Percentiles rank a stretch among this genome's conserved stretches.
phyloP scores from a whole-genome alignment of 495 filamentous ascomycete genomes.

The Podospora tetraspora region DNA sequence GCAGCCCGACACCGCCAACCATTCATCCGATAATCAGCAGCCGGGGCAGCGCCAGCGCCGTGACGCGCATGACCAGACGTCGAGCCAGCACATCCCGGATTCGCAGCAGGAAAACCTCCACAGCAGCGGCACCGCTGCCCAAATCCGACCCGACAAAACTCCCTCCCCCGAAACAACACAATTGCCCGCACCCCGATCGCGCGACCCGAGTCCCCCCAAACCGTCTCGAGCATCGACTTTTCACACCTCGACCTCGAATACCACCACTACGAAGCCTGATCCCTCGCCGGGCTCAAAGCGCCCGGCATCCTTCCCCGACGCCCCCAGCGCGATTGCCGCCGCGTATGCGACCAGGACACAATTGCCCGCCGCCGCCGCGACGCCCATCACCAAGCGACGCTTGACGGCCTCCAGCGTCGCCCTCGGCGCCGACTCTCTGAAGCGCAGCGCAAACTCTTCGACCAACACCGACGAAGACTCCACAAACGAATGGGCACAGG shows the following conservation, averaged over 20 bases:
- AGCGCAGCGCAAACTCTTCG: slow-evolving; percentile 4
- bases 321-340: slow-evolving; percentile 19
- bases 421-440: slow-evolving; percentile 10
- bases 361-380: slow-evolving; percentile 21
- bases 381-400: slow-evolving; percentile 22
- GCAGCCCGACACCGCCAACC: slow-evolving; percentile 18
- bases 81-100: slow-evolving; percentile 27
- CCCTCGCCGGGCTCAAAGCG: slow-evolving; percentile 28
- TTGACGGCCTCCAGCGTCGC: slow-evolving; percentile 20
- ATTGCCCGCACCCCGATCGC: slow-evolving; percentile 7
- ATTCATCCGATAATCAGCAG: slow-evolving; percentile 25
- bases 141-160: slow-evolving; percentile 19
- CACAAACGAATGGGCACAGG: slow-evolving; percentile 31
- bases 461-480: slow-evolving; percentile 15
- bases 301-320: slow-evolving; percentile 38
- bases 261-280: slow-evolving; percentile 19
- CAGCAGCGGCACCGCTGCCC: slow-evolving; percentile 25
- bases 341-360: slow-evolving; percentile 20
- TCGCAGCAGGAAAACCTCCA: slow-evolving; percentile 22
- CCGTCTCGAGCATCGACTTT: slow-evolving; percentile 38
- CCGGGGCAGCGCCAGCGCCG: slow-evolving; percentile 3
- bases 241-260: slow-evolving; percentile 20
- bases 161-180: slow-evolving; percentile 25
- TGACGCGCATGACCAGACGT: slow-evolving; percentile 21
- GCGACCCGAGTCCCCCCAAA: slow-evolving; percentile 22